These are phyloP conservation scores for Oemleria cerasiformis DNA, from an alignment of 306 rosid species.

Conservation along the genomic window DNA sequence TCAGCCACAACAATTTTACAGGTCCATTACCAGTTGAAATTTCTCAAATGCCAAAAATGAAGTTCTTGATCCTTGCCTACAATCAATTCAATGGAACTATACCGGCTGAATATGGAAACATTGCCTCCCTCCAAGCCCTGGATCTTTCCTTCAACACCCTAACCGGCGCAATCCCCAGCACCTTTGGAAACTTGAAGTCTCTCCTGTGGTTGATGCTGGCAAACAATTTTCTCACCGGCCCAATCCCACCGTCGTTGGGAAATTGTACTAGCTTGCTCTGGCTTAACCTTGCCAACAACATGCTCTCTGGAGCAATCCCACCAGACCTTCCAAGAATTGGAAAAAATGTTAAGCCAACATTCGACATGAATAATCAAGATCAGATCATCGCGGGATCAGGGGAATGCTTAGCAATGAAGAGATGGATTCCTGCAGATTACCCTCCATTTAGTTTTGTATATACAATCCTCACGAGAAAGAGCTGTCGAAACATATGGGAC, in stretches of 20 bases:
- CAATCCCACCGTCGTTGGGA: constrained; percentile 75
- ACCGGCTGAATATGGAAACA: constrained; percentile 59
- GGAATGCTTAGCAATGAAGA: constrained; percentile 81
- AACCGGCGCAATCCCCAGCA: constrained; percentile 67
- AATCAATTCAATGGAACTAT: constrained; percentile 75
- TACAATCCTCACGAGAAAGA: constrained; percentile 70
- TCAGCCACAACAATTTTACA: constrained; percentile 65
- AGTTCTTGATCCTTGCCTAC: constrained; percentile 56
- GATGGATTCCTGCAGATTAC: constrained; percentile 97
- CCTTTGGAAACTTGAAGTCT: constrained; percentile 70
- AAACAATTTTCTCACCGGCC: constrained; percentile 56
- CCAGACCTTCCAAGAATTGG: constrained; percentile 67
- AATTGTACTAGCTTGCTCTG: constrained; percentile 79
- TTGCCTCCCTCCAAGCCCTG: constrained; percentile 61
- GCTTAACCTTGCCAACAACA: constrained; percentile 87
- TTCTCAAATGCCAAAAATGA: constrained; percentile 55
- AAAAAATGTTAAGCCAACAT: constrained; percentile 50
- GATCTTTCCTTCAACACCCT: constrained; percentile 70
- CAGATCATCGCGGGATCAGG: constrained; percentile 61
- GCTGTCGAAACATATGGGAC: constrained; percentile 78
- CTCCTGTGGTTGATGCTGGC: constrained; percentile 97
- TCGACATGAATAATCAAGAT: constrained; percentile 42
- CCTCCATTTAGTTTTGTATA: constrained; percentile 91
- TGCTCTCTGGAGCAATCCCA: constrained; percentile 62
- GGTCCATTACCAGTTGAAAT: constrained; percentile 76